Evolutionary conservation across 257 asterid genomes (phyloP), one percentile per base, ranked within the genome.

Genomic region (Sherardia arvensis): DNA sequence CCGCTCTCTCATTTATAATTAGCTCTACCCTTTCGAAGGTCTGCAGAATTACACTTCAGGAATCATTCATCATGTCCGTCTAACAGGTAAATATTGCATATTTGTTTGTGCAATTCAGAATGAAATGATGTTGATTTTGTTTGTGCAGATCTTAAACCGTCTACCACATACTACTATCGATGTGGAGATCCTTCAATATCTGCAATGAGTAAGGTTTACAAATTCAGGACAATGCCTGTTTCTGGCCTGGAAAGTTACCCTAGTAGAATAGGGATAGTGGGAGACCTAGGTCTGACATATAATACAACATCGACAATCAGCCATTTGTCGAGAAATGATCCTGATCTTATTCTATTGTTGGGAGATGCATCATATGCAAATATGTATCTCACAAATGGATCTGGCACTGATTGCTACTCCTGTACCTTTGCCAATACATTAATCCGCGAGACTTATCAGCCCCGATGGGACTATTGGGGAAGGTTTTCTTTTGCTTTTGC

Each of bases 391-490:
- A 82, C 97, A 0, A 92, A 87, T 32, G 99, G 97, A 65, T 83
- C 94, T 58, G 91, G 99, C 10, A 61, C 97, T 32, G 97, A 87
- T 73, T 92, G 99, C 72, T 92, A 92, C 51, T 82, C 99, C 57
- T 92, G 99, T 77, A 77, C 95, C 2, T 92, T 92, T 73, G 29
- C 90, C 0, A 70, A 84, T 69, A 82, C 94, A 56, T 97, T 97
- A 21, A 82, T 89, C 64, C 99, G 85, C 1, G 99, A 92, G 78
- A 92, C 97, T 17, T 92, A 89, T 81, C 99, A 92, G 72, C 99
- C 99, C 32, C 99, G 97, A 51, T 92, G 99, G 99, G 99, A 92
- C 79, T 89, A 81, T 58, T 92, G 99, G 99, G 99, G 99, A 79
- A 92, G 99, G 99, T 92, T 65, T 38, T 69, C 40, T 45, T 3